Evolutionary conservation across 768 basidiomycete genomes (phyloP).

Genomic region (Rhizopogon salebrosus): DNA sequence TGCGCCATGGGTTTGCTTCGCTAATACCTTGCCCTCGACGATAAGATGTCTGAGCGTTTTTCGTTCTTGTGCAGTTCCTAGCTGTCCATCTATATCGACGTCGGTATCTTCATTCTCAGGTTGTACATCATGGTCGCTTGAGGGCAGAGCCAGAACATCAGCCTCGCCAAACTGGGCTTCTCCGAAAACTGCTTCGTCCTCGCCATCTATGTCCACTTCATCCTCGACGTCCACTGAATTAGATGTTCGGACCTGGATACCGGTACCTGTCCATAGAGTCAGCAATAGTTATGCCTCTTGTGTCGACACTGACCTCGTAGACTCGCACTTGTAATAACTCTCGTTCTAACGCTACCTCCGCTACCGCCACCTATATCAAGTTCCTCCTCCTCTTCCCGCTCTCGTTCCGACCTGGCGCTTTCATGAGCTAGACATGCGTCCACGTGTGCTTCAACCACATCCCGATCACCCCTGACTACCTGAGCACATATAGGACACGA

Average conservation of each 20-base stretch:
- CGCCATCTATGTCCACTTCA: conserved; percentile 77
- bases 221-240: conserved; percentile 67
- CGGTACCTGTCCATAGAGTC: conserved; percentile 44
- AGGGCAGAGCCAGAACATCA: conserved; percentile 47
- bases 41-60: conserved; percentile 48
- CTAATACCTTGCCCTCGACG: conserved; percentile 42
- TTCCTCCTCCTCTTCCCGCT: conserved; percentile 26
- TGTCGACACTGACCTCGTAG: conserved; percentile 24
- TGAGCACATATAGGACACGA: conserved; percentile 69
- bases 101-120: conserved; percentile 42
- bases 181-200: conserved; percentile 63
- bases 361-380: conserved; percentile 34
- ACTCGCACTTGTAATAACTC: conserved; percentile 30
- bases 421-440: conserved; percentile 71
- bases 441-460: conserved; percentile 76
- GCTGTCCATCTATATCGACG: conserved; percentile 25
- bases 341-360: conserved; percentile 40
- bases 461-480: conserved; percentile 57
- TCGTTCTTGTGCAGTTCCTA: conserved; percentile 13
- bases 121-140: conserved; percentile 11
- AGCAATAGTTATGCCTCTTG: background rate
- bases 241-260: conserved; percentile 61
- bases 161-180: conserved; percentile 72
- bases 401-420: conserved; percentile 31
- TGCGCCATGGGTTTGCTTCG: conserved; percentile 11